Evolutionary conservation across 768 basidiomycete species (phyloP).

Genomic region (Pulveroboletus sp.): DNA sequence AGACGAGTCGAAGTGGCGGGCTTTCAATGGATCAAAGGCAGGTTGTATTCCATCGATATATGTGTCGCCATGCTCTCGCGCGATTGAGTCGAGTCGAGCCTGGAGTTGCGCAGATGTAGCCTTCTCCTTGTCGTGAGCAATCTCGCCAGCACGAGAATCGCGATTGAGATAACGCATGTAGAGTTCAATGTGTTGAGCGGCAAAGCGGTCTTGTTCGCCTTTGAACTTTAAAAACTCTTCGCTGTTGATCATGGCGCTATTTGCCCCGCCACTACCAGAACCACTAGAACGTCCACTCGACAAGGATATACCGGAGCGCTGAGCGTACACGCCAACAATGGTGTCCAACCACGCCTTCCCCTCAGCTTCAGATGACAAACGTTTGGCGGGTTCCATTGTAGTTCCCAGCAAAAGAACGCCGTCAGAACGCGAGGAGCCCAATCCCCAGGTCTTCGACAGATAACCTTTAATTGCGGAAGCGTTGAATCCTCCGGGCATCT

Average conservation of each 20-base stretch:
- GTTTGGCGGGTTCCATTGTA: constrained; percentile 91
- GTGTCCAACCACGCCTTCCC: constrained; percentile 92
- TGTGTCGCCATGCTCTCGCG: constrained; percentile 86
- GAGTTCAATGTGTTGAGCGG: constrained; percentile 88
- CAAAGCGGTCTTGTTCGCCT: constrained; percentile 87
- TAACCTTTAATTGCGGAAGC: constrained; percentile 85
- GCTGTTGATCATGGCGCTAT: constrained; percentile 92
- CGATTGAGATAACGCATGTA: constrained; percentile 96
- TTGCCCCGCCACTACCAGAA: constrained; percentile 52
- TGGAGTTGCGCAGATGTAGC: constrained; percentile 69
- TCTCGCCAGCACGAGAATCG: constrained; percentile 90
- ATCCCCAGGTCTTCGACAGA: constrained; percentile 89
- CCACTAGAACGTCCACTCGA: constrained; percentile 62
- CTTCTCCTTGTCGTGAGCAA: constrained; percentile 85
- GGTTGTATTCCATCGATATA: constrained; percentile 97
- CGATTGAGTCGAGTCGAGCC: constrained; percentile 81
- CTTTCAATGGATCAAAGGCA: constrained; percentile 90
- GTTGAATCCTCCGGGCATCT: constrained; percentile 99
- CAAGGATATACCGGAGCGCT: constrained; percentile 83
- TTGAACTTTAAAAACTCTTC: constrained; percentile 98
- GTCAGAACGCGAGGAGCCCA: constrained; percentile 88
- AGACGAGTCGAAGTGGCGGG: constrained; percentile 95
- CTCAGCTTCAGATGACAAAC: constrained; percentile 84
- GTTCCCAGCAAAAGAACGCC: constrained; percentile 87
- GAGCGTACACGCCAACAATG: constrained; percentile 81